Percentiles rank a stretch among this genome's conserved stretches.
Conservation (phyloP, 192 early-diverging fungal genomes). For the Gigaspora rosea region DNA sequence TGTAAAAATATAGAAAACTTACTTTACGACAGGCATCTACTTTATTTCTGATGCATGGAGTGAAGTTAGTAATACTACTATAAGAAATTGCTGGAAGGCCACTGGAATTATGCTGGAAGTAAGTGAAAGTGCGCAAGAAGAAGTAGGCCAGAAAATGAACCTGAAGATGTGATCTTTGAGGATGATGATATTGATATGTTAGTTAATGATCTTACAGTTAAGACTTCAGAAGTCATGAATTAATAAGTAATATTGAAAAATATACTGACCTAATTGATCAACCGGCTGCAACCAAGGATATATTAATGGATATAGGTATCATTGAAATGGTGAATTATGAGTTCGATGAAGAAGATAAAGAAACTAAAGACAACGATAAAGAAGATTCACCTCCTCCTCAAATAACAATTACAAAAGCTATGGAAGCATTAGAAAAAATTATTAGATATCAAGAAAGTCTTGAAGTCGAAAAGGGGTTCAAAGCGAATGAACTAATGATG, state of each 20-base stretch:
- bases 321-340: slow-evolving; percentile 4
- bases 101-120: slow-evolving; percentile 7
- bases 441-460: too few relatives aligned
- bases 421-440: background rate
- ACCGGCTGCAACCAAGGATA: background rate
- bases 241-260: background rate
- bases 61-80: too few relatives aligned
- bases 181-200: background rate
- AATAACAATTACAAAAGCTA: slow-evolving; percentile 1
- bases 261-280: slow-evolving; percentile 2
- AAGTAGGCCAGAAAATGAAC: too few relatives aligned
- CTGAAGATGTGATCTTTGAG: background rate
- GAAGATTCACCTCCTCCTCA: background rate
- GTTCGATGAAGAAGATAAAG: background rate
- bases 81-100: slow-evolving; percentile 3
- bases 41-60: background rate
- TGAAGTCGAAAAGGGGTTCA: background rate
- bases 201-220: background rate
- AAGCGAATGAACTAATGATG: background rate
- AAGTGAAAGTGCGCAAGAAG: too few relatives aligned
- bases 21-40: background rate
- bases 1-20: slow-evolving; percentile 9
- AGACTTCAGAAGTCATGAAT: background rate
- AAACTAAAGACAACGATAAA: too few relatives aligned
- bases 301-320: slow-evolving; percentile 3